Percentiles rank a stretch among this genome's conserved stretches.
phyloP scores from a whole-genome alignment of 2,329 filamentous ascomycete species.

The Cadophora luteo-olivacea region DNA sequence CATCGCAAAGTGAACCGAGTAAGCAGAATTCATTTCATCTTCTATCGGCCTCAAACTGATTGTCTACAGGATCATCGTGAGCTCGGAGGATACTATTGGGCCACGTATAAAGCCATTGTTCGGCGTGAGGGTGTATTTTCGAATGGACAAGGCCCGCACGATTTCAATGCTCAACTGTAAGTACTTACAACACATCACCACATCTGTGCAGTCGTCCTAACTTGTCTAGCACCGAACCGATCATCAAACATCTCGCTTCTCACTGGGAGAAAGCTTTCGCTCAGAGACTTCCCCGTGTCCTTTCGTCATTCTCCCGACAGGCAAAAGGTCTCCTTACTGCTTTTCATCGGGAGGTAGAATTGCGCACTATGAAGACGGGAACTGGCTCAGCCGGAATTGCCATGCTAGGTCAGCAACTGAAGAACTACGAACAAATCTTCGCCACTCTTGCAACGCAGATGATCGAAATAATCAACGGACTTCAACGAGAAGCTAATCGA shows the following conservation, averaged over 20 bases:
- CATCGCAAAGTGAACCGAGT: constrained; percentile 44
- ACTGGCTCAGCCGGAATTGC: constrained; percentile 48
- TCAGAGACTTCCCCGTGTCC: constrained; percentile 49
- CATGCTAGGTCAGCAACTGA: constrained; percentile 44
- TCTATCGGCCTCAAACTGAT: neutral
- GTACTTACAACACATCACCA: neutral
- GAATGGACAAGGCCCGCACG: constrained; percentile 47
- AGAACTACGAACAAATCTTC: constrained; percentile 51
- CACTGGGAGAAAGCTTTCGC: constrained; percentile 47
- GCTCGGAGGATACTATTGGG: constrained; percentile 55
- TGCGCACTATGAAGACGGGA: constrained; percentile 48
- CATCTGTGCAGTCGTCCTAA: neutral
- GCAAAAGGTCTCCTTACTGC: constrained; percentile 44
- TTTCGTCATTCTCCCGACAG: constrained; percentile 47
- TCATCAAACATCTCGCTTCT: constrained; percentile 35
- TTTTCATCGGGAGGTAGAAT: constrained; percentile 52
- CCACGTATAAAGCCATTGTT: constrained; percentile 63
- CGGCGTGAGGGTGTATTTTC: constrained; percentile 55
- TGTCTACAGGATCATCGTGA: constrained; percentile 38
- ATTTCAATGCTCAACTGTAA: constrained; percentile 49
- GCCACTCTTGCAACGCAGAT: constrained; percentile 46
- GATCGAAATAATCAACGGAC: constrained; percentile 48
- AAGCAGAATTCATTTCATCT: neutral
- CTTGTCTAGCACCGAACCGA: constrained; percentile 27
- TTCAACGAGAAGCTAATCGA: constrained; percentile 60